Conservation (phyloP, 805 yeast genomes). For the Yamadazyma endophytica region DNA sequence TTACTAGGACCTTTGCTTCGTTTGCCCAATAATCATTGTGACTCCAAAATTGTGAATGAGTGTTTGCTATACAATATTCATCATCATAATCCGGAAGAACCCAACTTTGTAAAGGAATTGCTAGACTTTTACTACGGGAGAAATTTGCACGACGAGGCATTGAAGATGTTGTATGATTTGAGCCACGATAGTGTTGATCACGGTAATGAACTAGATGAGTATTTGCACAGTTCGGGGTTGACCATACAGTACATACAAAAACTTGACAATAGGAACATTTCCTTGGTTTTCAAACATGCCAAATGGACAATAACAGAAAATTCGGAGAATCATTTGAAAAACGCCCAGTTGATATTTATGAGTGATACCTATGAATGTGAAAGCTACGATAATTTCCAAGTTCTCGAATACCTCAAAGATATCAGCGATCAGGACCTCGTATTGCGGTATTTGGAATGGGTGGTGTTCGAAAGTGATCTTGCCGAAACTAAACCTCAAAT, state of each 20-base stretch:
- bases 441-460: constrained; percentile 45
- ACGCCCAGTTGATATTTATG: constrained; percentile 55
- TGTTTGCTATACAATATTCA: constrained; percentile 41
- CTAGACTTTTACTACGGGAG: constrained; percentile 74
- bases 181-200: constrained; percentile 14
- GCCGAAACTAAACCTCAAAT: constrained; percentile 14
- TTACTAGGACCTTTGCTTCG: constrained; percentile 81
- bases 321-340: constrained; percentile 18
- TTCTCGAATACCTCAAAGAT: constrained; percentile 42
- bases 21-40: constrained; percentile 67
- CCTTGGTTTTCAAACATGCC: constrained; percentile 54
- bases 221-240: constrained; percentile 36
- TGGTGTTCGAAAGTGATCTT: constrained; percentile 32
- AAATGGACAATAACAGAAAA: constrained; percentile 44
- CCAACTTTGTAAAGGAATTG: constrained; percentile 57
- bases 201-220: constrained; percentile 19
- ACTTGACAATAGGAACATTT: constrained; percentile 45
- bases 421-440: constrained; percentile 18
- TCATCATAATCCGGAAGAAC: constrained; percentile 18
- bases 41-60: constrained; percentile 54
- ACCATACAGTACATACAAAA: constrained; percentile 57
- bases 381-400: constrained; percentile 48
- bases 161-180: constrained; percentile 48
- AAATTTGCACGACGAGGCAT: constrained; percentile 59
- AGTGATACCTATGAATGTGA: constrained; percentile 60